A percentile compares a stretch with the other conserved stretches of the same genome.
Evolutionary conservation across 805 yeast species (phyloP).

Genomic region (Teunomyces tritomae): DNA sequence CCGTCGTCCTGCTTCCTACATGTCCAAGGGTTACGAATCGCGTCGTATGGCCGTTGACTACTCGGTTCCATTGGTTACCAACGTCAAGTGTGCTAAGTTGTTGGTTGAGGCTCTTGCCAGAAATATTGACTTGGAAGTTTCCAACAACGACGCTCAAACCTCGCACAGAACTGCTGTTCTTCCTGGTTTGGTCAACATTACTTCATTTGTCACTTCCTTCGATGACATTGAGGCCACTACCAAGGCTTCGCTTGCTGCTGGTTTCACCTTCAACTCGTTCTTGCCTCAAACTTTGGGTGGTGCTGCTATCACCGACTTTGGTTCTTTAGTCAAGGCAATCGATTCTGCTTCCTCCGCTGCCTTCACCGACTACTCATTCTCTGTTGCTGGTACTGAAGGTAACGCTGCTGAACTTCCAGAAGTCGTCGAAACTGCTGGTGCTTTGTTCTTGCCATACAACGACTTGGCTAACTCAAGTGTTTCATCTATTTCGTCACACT

Average conservation of each 20-base stretch:
- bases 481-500: conserved; percentile 74
- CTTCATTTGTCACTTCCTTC: conserved; percentile 73
- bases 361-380: conserved; percentile 77
- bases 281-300: conserved; percentile 71
- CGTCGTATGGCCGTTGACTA: conserved; percentile 99
- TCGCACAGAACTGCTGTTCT: conserved; percentile 78
- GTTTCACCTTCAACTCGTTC: conserved; percentile 83
- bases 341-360: conserved; percentile 57
- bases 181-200: conserved; percentile 84
- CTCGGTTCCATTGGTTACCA: conserved; percentile 95
- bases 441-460: conserved; percentile 78
- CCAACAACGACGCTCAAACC: conserved; percentile 83
- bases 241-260: conserved; percentile 71
- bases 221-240: conserved; percentile 68
- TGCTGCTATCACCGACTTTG: conserved; percentile 59
- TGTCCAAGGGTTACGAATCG: conserved; percentile 95
- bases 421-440: conserved; percentile 66
- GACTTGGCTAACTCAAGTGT: conserved; percentile 68
- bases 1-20: conserved; percentile 98
- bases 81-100: conserved; percentile 94
- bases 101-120: conserved; percentile 91
- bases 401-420: conserved; percentile 62
- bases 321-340: conserved; percentile 63
- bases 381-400: conserved; percentile 76
- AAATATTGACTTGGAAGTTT: conserved; percentile 61